Percentiles rank a stretch among this genome's conserved stretches.
phyloP scores from a whole-genome alignment of 768 basidiomycete genomes.

The Suillus hirtellus region DNA sequence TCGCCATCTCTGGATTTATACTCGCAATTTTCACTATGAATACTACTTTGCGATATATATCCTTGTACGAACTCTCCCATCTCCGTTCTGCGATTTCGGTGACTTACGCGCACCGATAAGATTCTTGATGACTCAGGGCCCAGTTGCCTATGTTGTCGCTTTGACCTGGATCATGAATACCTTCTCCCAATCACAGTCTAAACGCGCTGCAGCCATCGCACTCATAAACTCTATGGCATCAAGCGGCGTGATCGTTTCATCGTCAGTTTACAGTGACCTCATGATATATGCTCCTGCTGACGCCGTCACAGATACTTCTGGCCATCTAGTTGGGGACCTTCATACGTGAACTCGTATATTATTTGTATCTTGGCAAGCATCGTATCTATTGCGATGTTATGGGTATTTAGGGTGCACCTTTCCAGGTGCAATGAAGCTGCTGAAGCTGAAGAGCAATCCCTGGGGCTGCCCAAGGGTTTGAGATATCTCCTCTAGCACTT shows the following conservation, averaged over 20 bases:
- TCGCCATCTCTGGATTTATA: conserved; percentile 67
- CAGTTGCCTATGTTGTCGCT: conserved; percentile 68
- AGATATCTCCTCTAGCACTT: conserved; percentile 44
- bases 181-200: conserved; percentile 77
- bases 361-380: conserved; percentile 66
- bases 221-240: conserved; percentile 78
- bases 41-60: conserved; percentile 59
- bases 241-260: conserved; percentile 77
- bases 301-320: conserved; percentile 52
- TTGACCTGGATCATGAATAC: conserved; percentile 52
- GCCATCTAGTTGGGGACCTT: conserved; percentile 68
- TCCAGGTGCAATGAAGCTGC: conserved; percentile 38
- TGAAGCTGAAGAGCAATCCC: conserved; percentile 38
- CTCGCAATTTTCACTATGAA: conserved; percentile 65
- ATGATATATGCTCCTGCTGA: background rate
- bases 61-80: conserved; percentile 44
- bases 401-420: conserved; percentile 46
- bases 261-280: conserved; percentile 46
- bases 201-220: conserved; percentile 81
- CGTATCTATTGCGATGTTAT: conserved; percentile 48
- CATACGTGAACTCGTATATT: conserved; percentile 66
- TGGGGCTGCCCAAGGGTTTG: conserved; percentile 37
- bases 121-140: conserved; percentile 74
- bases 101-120: conserved; percentile 33
- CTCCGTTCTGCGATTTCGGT: background rate